Evolutionary conservation across 495 filamentous ascomycete species (phyloP), one percentile per base, ranked within the genome.

Genomic region (Xylaria nigripes): DNA sequence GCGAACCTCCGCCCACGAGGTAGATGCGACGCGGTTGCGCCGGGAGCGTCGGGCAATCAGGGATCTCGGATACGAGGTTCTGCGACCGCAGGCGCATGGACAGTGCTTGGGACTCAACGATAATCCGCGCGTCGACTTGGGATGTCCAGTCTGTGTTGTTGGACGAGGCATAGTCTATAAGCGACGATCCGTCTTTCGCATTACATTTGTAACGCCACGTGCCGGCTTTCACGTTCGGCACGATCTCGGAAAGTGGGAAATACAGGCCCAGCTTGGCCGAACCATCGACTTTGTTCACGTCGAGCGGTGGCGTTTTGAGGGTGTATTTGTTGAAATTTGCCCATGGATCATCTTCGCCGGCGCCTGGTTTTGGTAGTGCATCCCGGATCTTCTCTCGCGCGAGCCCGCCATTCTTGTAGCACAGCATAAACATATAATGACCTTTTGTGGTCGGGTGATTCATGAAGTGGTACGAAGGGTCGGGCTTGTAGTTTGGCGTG

Each of bases 361-460:
- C 67, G 25, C 63, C 59, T 0, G 76, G 67, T 45, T 59, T 70
- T 59, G 74, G 72, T 4, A 79, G 66, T 60, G 69, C 76, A 64
- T 98, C 87, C 27, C 92, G 85, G 51, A 96, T 79, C 45, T 86
- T 81, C 66, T 98, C 93, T 42, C 93, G 87, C 0, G 93, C 93
- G 0, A 97, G 80, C 0, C 88, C 89, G 54, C 93, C 93, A 72
- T 98, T 98, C 70, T 96, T 96, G 76, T 97, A 98, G 76, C 93
- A 98, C 25, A 98, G 85, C 93, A 98, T 98, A 71, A 98, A 98
- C 91, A 98, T 90, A 72, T 89, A 89, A 40, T 92, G 76, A 3
- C 85, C 85, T 5, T 82, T 72, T 0, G 86, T 90, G 27, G 89
- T 90, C 1, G 87, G 87, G 69, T 93, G 87, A 70, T 92, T 89